These are phyloP conservation scores for Dactylorhiza incarnata DNA, from an alignment of 106 monocot species.

Conservation along the genomic window DNA sequence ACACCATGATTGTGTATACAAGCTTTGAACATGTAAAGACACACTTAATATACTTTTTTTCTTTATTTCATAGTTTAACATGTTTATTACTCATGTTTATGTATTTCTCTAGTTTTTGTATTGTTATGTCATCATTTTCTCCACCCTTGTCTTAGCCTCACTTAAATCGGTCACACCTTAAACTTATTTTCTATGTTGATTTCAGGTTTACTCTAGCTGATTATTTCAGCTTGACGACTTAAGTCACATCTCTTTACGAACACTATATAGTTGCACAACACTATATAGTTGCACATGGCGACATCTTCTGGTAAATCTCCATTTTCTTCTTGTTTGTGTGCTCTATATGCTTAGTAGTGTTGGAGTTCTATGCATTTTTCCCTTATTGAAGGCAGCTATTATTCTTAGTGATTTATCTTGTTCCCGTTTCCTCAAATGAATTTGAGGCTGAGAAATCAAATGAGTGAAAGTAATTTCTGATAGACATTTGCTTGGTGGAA, in stretches of 20 bases:
- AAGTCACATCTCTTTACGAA: not conserved
- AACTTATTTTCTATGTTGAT: constrained; percentile 1
- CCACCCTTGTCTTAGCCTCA: not conserved
- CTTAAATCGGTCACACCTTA: not conserved
- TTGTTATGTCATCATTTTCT: not conserved
- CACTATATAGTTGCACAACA: not conserved
- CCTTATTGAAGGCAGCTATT: not conserved
- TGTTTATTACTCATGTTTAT: not conserved
- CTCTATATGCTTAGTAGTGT: not conserved
- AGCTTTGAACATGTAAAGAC: not conserved
- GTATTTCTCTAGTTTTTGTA: not conserved
- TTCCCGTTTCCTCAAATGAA: not conserved
- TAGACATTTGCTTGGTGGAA: not conserved
- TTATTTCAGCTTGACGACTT: not conserved
- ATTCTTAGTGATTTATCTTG: not conserved
- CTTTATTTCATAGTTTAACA: not conserved
- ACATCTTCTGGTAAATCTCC: constrained; percentile 8
- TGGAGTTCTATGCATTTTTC: not conserved
- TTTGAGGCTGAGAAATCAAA: not conserved
- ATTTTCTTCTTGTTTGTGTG: not conserved
- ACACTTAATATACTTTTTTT: not conserved
- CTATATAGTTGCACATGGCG: not conserved
- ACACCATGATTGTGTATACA: not conserved
- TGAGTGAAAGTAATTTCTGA: not conserved
- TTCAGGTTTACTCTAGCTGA: not conserved